A percentile compares a stretch with the other conserved stretches of the same genome.
phyloP scores from a whole-genome alignment of 1,284 basidiomycete species.

The Naganishia sp. region DNA sequence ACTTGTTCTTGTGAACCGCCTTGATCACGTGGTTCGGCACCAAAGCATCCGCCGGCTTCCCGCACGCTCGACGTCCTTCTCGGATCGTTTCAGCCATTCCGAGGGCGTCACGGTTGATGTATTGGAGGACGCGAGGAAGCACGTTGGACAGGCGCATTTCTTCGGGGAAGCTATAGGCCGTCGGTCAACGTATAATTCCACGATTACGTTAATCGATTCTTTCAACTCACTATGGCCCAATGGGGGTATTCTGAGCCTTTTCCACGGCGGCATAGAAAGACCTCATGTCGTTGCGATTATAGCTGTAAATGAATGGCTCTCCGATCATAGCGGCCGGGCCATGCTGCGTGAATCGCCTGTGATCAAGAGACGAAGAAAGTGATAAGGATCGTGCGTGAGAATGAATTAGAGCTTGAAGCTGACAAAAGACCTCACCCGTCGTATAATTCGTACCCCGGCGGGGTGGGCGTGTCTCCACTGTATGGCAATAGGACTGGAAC shows the following conservation, averaged over 20 bases:
- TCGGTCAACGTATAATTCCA: background rate
- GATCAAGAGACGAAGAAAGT: too few species aligned
- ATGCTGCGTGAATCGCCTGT: conserved; percentile 5
- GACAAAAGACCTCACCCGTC: background rate
- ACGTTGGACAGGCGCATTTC: conserved; percentile 15
- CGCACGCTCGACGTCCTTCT: background rate
- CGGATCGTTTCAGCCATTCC: background rate
- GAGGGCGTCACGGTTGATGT: conserved; percentile 5
- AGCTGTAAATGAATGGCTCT: conserved; percentile 18
- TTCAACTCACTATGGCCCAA: conserved; percentile 10
- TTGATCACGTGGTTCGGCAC: conserved; percentile 7
- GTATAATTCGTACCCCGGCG: conserved; percentile 5
- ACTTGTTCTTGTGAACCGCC: background rate
- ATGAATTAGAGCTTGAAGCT: too few species aligned
- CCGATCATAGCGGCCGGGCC: background rate
- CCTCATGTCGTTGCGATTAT: background rate
- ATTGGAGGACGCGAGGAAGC: background rate
- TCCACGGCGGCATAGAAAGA: conserved; percentile 3
- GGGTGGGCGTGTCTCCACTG: conserved; percentile 1
- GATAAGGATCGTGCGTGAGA: background rate
- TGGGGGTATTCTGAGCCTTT: conserved; percentile 8
- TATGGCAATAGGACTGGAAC: conserved; percentile 17
- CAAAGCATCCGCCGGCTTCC: background rate
- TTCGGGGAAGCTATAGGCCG: background rate
- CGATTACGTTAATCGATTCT: too few species aligned